Conservation (phyloP, 1,284 basidiomycete genomes). For the Athelia psychrophila region DNA sequence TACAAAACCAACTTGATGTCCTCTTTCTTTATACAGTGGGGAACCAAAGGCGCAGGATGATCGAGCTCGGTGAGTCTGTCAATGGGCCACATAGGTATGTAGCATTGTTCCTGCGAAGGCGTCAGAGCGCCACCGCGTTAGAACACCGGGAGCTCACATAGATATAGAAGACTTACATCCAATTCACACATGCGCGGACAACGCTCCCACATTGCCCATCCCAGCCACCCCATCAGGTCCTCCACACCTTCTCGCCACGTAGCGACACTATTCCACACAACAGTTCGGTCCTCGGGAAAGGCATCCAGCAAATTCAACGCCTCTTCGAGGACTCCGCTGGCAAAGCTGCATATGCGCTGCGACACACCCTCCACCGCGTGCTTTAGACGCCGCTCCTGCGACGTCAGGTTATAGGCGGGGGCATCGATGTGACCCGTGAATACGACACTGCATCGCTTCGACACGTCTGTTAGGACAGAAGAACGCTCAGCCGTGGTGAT, state of each 20-base stretch:
- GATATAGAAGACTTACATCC: not conserved
- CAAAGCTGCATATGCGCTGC: not conserved
- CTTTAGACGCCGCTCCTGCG: not conserved
- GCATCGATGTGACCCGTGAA: conserved; percentile 1
- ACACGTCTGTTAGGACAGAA: not conserved
- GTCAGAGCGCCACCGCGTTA: not conserved
- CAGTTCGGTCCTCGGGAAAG: not conserved
- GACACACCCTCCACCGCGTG: not conserved
- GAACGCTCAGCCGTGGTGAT: not conserved
- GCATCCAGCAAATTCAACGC: not conserved
- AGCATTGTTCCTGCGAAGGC: not conserved
- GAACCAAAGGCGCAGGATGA: too few species aligned
- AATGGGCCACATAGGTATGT: not conserved
- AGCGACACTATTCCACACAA: not conserved
- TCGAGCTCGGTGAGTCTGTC: not conserved
- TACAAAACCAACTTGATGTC: too few species aligned
- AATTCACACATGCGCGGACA: not conserved
- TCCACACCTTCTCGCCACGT: not conserved
- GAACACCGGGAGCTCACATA: not conserved
- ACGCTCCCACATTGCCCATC: conserved; percentile 1
- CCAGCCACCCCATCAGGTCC: not conserved
- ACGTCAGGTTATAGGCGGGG: not conserved
- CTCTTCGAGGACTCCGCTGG: not conserved
- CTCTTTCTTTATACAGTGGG: too few species aligned
- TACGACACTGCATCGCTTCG: not conserved